Base-by-base conservation (phyloP, 1,284 basidiomycete genomes). In the Hemileia vastatrix region DNA sequence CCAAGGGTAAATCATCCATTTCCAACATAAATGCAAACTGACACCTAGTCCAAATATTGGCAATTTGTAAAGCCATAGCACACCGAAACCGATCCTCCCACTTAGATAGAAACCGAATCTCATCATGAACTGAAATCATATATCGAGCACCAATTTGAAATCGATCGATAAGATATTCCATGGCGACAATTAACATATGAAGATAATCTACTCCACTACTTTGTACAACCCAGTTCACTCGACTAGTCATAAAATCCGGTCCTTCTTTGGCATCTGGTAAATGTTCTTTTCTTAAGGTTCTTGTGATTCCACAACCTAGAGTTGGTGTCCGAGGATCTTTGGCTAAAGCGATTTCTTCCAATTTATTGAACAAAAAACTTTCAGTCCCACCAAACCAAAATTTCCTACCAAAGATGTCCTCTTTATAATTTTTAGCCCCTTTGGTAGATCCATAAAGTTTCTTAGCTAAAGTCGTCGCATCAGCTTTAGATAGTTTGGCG, bases 141-240 rank as follows among this genome's bases (percentile, higher is more conserved):
- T 95, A 98, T 4, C 94, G 83, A 1, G 93, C 94, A 5, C 87
- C 73, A 75, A 98, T 96, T 69, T 83, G 79, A 78, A 95, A 97
- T 57, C 83, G 85, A 56, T 78, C 74, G 65, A 87, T 84, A 19
- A 98, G 83, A 76, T 96, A 83, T 65, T 94, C 85, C 92, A 98
- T 97, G 1, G 91, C 83, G 27, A 93, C 88, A 71, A 98, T 91
- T 63, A 98, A 83, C 52, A 99, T 83, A 72, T 98, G 94, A 11
- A 98, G 84, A 73, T 99, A 98, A 77, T 98, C 94, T 47, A 98
- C 94, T 19, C 94, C 95, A 0, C 91, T 96, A 5, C 91, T 95
- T 75, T 98, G 95, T 5, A 99, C 95, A 54, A 95, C 95, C 95
- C 95, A 98, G 75, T 99, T 99, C 79, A 98, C 94, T 24, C 94